Percentiles rank a stretch among this genome's conserved stretches.
phyloP scores from a whole-genome alignment of 176 grass and related monocot genomes.

The Themeda triandra region DNA sequence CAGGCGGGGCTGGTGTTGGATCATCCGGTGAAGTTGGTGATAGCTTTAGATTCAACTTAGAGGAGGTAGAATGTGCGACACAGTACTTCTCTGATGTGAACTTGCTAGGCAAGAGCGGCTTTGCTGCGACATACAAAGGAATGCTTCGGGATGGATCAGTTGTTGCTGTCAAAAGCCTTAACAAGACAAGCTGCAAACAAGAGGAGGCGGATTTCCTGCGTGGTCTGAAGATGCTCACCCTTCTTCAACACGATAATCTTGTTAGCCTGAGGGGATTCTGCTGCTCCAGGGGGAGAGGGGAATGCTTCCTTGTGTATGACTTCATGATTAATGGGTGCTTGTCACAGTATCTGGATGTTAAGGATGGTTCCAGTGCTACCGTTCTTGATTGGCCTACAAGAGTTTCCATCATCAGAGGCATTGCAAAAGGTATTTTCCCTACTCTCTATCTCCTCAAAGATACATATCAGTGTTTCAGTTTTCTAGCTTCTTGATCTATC shows the following conservation, averaged over 20 bases:
- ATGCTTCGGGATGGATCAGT: constrained; percentile 71
- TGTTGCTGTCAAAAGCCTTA: constrained; percentile 84
- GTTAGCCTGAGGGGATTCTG: constrained; percentile 82
- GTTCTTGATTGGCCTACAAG: constrained; percentile 86
- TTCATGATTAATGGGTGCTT: constrained; percentile 72
- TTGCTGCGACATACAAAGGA: constrained; percentile 75
- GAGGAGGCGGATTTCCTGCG: constrained; percentile 91
- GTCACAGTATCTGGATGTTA: constrained; percentile 57
- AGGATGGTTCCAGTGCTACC: constrained; percentile 23
- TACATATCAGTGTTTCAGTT: too few species aligned
- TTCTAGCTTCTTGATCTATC: background rate
- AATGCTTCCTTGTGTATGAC: constrained; percentile 92
- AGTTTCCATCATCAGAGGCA: constrained; percentile 80
- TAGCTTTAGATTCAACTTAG: constrained; percentile 87
- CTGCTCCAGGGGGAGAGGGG: constrained; percentile 81
- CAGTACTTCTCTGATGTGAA: constrained; percentile 96
- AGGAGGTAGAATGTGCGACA: constrained; percentile 93
- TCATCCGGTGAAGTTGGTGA: constrained; percentile 63
- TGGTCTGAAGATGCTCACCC: constrained; percentile 72
- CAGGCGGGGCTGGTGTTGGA: constrained; percentile 48
- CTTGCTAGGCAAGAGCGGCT: constrained; percentile 84
- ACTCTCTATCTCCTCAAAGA: too few species aligned
- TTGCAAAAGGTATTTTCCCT: too few species aligned
- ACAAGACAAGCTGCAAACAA: constrained; percentile 92
- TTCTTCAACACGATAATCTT: constrained; percentile 81